phyloP scores from a whole-genome alignment of 2,329 filamentous ascomycete genomes.

The Ophiostoma tasmaniense region DNA sequence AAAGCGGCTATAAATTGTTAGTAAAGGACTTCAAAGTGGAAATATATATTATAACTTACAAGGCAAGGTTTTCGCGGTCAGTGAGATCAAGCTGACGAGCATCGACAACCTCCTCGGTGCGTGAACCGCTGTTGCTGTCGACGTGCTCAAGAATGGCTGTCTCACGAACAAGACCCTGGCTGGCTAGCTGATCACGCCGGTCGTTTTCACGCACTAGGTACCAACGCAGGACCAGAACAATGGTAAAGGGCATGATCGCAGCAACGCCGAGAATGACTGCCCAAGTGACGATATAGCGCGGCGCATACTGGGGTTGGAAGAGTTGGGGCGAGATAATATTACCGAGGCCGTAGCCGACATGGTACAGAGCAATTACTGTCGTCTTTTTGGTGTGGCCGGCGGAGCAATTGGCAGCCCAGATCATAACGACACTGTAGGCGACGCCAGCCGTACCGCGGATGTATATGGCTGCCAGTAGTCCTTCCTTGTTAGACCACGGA shows the following conservation, averaged over 20 bases:
- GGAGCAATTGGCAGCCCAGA: slow-evolving; percentile 42
- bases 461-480: slow-evolving; percentile 14
- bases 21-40: not conserved
- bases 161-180: slow-evolving; percentile 9
- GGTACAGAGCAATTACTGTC: slow-evolving; percentile 52
- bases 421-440: slow-evolving; percentile 25
- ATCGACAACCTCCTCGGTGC: slow-evolving; percentile 12
- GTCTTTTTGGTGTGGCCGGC: slow-evolving; percentile 56
- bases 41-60: no score
- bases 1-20: not conserved
- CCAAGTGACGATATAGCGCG: slow-evolving; percentile 27
- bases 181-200: slow-evolving; percentile 13
- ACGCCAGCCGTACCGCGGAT: slow-evolving; percentile 15
- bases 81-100: slow-evolving; percentile 16
- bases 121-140: slow-evolving; percentile 11
- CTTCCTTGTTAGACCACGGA: slow-evolving; percentile 14
- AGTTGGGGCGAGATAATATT: slow-evolving; percentile 57
- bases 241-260: slow-evolving; percentile 12
- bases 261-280: not conserved
- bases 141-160: slow-evolving; percentile 16
- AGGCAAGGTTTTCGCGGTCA: slow-evolving; percentile 16
- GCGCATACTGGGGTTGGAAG: slow-evolving; percentile 46
- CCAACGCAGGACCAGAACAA: slow-evolving; percentile 19
- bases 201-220: slow-evolving; percentile 17
- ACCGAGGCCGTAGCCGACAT: slow-evolving; percentile 51